These are phyloP conservation scores for Epicoccum nigrum DNA, from an alignment of 2,329 filamentous ascomycete species.

Conservation along the genomic window DNA sequence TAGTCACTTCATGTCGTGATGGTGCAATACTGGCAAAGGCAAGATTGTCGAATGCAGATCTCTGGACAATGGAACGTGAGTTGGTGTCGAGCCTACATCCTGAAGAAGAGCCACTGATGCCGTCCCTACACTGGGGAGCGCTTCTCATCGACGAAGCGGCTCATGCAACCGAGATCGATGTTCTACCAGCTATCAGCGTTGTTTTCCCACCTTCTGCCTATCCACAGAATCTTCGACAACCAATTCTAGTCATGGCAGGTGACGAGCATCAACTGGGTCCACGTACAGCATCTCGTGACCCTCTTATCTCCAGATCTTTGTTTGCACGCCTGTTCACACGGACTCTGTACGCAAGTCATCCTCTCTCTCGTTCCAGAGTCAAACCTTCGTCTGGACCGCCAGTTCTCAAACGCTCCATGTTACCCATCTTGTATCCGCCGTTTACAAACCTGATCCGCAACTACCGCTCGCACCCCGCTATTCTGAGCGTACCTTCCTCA, in stretches of 20 bases:
- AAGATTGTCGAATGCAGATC: constrained; percentile 51
- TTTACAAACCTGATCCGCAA: constrained; percentile 55
- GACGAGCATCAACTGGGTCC: constrained; percentile 55
- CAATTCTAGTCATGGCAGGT: constrained; percentile 54
- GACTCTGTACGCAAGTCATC: constrained; percentile 50
- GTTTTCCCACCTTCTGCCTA: constrained; percentile 44
- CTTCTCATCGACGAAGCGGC: constrained; percentile 55
- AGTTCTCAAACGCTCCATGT: constrained; percentile 40
- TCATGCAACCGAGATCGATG: constrained; percentile 53
- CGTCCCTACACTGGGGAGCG: constrained; percentile 51
- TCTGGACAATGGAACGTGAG: constrained; percentile 46
- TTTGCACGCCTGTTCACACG: constrained; percentile 51
- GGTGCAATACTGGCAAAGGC: constrained; percentile 51
- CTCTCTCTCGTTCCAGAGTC: constrained; percentile 45
- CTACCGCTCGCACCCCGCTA: constrained; percentile 55
- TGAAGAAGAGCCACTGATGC: constrained; percentile 12
- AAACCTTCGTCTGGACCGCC: constrained; percentile 32
- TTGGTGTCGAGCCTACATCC: constrained; percentile 42
- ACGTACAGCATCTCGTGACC: constrained; percentile 43
- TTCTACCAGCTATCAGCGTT: constrained; percentile 50
- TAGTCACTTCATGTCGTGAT: constrained; percentile 53
- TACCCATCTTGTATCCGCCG: constrained; percentile 51
- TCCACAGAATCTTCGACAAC: constrained; percentile 29
- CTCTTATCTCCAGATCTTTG: constrained; percentile 46
- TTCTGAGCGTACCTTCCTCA: constrained; percentile 50